Evolutionary conservation across 2,329 filamentous ascomycete genomes (phyloP), one percentile per base, ranked within the genome.

Genomic region (Paecilomyces variotii): DNA sequence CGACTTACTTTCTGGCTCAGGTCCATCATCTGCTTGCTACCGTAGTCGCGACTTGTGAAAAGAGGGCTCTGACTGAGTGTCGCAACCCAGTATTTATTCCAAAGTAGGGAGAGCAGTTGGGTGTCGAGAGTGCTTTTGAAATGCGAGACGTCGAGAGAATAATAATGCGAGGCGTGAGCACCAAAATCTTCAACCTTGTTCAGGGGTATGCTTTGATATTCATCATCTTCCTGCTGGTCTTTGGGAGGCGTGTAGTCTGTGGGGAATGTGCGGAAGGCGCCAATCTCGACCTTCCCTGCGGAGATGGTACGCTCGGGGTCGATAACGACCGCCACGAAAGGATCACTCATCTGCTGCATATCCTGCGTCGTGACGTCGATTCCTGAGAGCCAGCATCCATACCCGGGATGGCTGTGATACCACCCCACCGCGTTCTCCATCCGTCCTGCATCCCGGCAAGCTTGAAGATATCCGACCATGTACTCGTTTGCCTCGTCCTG

Each of bases 361-460:
- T 84, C 82, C 74, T 99, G 89, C 2, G 94, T 99, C 57, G 82
- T 82, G 56, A 99, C 94, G 72, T 99, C 94, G 74, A 99, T 97
- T 59, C 94, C 94, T 39, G 88, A 92, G 27, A 99, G 83, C 94
- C 94, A 99, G 80, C 94, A 99, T 52, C 94, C 94, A 73, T 99
- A 99, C 27, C 94, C 94, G 0, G 94, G 94, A 72, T 99, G 94
- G 65, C 88, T 93, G 76, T 99, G 94, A 75, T 99, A 99, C 94
- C 94, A 99, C 19, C 94, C 94, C 14, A 99, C 89, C 0, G 90
- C 89, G 72, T 99, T 97, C 76, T 99, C 94, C 72, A 87, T 80
- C 58, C 92, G 79, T 72, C 91, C 83, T 79, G 89, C 69, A 63
- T 92, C 86, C 60, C 93, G 84, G 65, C 88, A 89, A 2, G 87